phyloP scores from a whole-genome alignment of 805 yeast genomes.

The Candida qinlingensis region DNA sequence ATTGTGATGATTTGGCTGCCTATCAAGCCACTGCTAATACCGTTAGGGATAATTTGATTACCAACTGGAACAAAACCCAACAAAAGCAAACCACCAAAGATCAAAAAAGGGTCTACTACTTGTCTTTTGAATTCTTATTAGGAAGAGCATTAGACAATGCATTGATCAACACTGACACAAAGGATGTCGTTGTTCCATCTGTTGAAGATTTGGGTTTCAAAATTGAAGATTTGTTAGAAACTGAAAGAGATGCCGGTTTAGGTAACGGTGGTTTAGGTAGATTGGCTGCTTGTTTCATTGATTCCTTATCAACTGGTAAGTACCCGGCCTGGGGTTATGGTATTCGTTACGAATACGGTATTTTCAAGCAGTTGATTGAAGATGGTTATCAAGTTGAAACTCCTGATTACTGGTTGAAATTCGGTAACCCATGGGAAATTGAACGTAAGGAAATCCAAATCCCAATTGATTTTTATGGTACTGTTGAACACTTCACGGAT shows the following conservation, averaged over 20 bases:
- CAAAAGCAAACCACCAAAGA: slow-evolving; percentile 81
- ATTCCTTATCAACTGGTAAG: slow-evolving; percentile 78
- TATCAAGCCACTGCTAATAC: slow-evolving; percentile 83
- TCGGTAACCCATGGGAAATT: slow-evolving; percentile 91
- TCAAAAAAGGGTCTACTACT: slow-evolving; percentile 79
- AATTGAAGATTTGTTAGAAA: slow-evolving; percentile 75
- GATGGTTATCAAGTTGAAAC: slow-evolving; percentile 93
- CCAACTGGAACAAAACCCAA: slow-evolving; percentile 92
- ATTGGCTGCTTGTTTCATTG: slow-evolving; percentile 90
- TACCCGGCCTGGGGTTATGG: slow-evolving; percentile 98
- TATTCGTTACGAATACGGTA: slow-evolving; percentile 88
- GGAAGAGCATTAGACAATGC: slow-evolving; percentile 96
- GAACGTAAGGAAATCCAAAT: slow-evolving; percentile 81
- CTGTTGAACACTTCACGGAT: slow-evolving; percentile 39
- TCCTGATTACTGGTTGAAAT: slow-evolving; percentile 91
- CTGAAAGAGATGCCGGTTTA: slow-evolving; percentile 91
- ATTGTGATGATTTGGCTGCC: slow-evolving; percentile 89
- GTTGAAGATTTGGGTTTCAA: slow-evolving; percentile 77
- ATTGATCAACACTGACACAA: slow-evolving; percentile 69
- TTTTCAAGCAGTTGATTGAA: slow-evolving; percentile 81
- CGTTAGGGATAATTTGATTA: slow-evolving; percentile 70
- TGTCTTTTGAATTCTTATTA: slow-evolving; percentile 86
- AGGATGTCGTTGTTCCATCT: slow-evolving; percentile 51
- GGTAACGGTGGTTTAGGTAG: slow-evolving; percentile 97
- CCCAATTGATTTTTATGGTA: slow-evolving; percentile 88